Percentiles rank a stretch among this genome's conserved stretches.
These are phyloP conservation scores for Colletotrichum tropicale DNA, from an alignment of 2,329 filamentous ascomycete species.

Conservation along the genomic window DNA sequence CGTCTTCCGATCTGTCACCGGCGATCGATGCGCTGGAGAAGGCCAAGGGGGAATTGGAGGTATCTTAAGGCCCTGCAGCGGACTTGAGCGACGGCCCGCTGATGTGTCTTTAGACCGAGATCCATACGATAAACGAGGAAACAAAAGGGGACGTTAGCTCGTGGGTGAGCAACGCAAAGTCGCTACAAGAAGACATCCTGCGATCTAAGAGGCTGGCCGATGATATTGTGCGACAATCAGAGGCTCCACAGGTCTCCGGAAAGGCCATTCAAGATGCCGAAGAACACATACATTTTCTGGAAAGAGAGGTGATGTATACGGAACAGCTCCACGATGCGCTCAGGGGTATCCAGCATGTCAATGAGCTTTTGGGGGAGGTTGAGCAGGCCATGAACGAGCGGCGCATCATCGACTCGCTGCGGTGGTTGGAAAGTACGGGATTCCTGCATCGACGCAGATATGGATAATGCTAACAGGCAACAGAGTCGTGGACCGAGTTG, in stretches of 20 bases:
- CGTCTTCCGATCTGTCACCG: constrained; percentile 42
- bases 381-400: constrained; percentile 60
- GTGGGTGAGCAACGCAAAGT: constrained; percentile 86
- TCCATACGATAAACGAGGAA: constrained; percentile 77
- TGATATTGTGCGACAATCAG: constrained; percentile 80
- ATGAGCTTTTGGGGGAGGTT: constrained; percentile 65
- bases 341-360: constrained; percentile 58
- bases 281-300: constrained; percentile 60
- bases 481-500: constrained; percentile 63
- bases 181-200: constrained; percentile 84
- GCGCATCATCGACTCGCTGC: constrained; percentile 61
- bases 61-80: constrained; percentile 21
- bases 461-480: constrained; percentile 25
- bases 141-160: constrained; percentile 80
- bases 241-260: constrained; percentile 62
- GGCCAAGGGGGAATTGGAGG: constrained; percentile 43
- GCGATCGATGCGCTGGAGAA: constrained; percentile 41
- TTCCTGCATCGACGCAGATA: too few relatives aligned
- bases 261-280: constrained; percentile 58
- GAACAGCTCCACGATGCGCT: constrained; percentile 59
- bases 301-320: constrained; percentile 63
- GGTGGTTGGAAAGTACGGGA: constrained; percentile 57
- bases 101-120: constrained; percentile 59
- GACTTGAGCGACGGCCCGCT: background rate
- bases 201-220: constrained; percentile 79